Conservation (phyloP, 116 monocot genomes). For the Papilionanthe hybrid region DNA sequence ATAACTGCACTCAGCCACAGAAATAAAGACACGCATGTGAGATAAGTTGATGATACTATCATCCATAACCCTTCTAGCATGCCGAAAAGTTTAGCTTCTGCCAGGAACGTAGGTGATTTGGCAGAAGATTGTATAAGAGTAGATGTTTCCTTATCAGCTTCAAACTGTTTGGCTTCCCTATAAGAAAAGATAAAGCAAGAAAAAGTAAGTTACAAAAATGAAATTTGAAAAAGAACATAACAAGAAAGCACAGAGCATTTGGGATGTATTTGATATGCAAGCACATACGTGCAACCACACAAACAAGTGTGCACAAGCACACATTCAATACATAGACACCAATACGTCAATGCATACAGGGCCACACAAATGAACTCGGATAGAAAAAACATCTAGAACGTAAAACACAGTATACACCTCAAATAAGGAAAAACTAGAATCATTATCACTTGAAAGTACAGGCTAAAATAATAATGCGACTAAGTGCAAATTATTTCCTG, state of each 20-base stretch:
- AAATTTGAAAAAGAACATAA: neutral
- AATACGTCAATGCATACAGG: neutral
- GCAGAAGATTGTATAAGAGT: constrained; percentile 33
- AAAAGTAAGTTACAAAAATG: neutral
- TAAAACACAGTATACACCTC: neutral
- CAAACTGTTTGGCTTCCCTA: constrained; percentile 40
- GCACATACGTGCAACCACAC: neutral
- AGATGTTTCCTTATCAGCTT: constrained; percentile 33
- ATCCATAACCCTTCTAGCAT: constrained; percentile 84
- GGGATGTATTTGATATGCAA: neutral
- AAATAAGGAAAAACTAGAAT: neutral
- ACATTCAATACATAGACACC: neutral
- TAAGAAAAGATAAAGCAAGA: constrained; percentile 10
- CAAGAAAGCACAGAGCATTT: neutral
- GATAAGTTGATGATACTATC: constrained; percentile 76
- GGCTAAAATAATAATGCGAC: neutral
- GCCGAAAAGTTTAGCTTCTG: constrained; percentile 35
- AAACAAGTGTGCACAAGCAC: neutral
- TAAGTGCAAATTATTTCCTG: neutral
- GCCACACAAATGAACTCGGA: too few relatives aligned
- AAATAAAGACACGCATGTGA: constrained; percentile 70
- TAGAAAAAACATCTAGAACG: neutral
- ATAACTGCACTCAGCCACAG: constrained; percentile 88
- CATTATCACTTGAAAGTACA: neutral
- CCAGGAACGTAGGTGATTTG: constrained; percentile 31